phyloP scores from a whole-genome alignment of 2,329 filamentous ascomycete genomes.

The Arthrinium puccinioides region DNA sequence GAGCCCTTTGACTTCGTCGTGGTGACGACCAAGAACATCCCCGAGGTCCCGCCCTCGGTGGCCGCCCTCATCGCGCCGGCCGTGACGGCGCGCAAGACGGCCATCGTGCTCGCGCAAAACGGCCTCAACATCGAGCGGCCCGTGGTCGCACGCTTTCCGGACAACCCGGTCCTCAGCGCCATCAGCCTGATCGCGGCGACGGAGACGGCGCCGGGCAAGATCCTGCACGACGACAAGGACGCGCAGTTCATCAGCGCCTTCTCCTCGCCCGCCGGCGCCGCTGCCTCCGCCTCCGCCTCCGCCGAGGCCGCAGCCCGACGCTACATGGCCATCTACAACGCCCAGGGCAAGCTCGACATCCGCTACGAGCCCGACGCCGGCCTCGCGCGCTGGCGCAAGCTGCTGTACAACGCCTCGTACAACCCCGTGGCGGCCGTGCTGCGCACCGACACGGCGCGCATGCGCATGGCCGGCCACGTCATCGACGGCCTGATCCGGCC shows the following conservation, averaged over 20 bases:
- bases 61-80: constrained; percentile 43
- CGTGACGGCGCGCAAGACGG: constrained; percentile 40
- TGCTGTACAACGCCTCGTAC: constrained; percentile 43
- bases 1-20: constrained; percentile 47
- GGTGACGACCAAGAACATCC: constrained; percentile 50
- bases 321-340: constrained; percentile 41
- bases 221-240: constrained; percentile 47
- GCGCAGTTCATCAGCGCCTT: constrained; percentile 43
- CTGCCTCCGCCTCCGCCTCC: constrained; percentile 9
- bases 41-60: constrained; percentile 42
- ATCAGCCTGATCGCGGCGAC: constrained; percentile 45
- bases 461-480: constrained; percentile 35
- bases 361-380: constrained; percentile 32
- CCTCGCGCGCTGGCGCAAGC: constrained; percentile 40
- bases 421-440: constrained; percentile 46
- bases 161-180: constrained; percentile 44
- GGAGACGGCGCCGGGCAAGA: constrained; percentile 36
- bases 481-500: constrained; percentile 42
- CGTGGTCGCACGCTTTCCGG: constrained; percentile 39
- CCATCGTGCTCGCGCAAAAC: constrained; percentile 53
- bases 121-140: constrained; percentile 57
- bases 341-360: constrained; percentile 34
- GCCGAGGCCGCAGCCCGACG: constrained; percentile 25
- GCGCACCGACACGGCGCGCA: constrained; percentile 40
- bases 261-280: constrained; percentile 22